Percentiles rank a stretch among this genome's conserved stretches.
These are phyloP conservation scores for Parmelia sp. DNA, from an alignment of 495 filamentous ascomycete genomes.

Conservation along the genomic window DNA sequence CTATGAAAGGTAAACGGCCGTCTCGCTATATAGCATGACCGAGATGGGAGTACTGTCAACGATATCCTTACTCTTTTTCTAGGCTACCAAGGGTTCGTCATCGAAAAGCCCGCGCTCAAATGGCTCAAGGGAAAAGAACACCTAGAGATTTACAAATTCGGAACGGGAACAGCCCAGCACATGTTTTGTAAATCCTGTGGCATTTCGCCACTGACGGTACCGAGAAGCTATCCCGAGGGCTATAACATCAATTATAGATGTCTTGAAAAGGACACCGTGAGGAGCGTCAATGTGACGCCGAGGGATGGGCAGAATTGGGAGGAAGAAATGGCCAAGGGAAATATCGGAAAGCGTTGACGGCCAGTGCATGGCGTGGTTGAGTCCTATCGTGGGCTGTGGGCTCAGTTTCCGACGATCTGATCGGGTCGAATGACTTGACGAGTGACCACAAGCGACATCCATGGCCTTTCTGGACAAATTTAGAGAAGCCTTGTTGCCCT, in stretches of 20 bases:
- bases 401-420: not conserved
- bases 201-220: slow-evolving; percentile 18
- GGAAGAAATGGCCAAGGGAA: not conserved
- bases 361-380: not conserved
- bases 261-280: not conserved
- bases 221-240: slow-evolving; percentile 14
- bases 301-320: slow-evolving; percentile 22
- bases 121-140: slow-evolving; percentile 11
- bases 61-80: not conserved
- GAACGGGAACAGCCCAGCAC: slow-evolving; percentile 17
- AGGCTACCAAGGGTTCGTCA: slow-evolving; percentile 16
- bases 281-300: not conserved
- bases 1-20: slow-evolving; percentile 15
- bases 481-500: not conserved
- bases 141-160: slow-evolving; percentile 14
- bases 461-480: not conserved
- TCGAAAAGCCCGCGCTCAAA: slow-evolving; percentile 6
- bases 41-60: too few species aligned
- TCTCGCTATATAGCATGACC: too few species aligned
- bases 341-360: not conserved
- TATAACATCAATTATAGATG: slow-evolving; percentile 19
- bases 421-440: not conserved
- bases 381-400: not conserved
- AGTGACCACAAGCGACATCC: not conserved
- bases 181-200: slow-evolving; percentile 20